Evolutionary conservation across 78 protist species (phyloP).

Genomic region (Polysphondylium violaceum): DNA sequence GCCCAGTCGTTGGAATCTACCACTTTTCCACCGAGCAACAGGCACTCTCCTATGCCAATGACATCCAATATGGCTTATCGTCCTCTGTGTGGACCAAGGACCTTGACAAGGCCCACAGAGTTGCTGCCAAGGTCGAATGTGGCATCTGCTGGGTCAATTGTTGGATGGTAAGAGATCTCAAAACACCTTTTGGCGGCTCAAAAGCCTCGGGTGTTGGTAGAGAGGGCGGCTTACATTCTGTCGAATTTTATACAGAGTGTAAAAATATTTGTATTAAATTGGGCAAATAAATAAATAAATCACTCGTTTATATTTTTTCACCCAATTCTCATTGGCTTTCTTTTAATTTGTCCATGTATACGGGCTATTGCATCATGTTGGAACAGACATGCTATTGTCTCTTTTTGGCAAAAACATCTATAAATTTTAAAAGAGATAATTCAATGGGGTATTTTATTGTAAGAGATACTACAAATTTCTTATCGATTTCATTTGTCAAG

Average conservation of each 20-base stretch:
- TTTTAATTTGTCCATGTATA: too few relatives aligned
- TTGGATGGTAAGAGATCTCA: constrained; percentile 87
- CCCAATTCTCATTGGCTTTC: too few relatives aligned
- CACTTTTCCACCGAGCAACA: constrained; percentile 85
- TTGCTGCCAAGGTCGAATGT: constrained; percentile 81
- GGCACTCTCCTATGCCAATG: constrained; percentile 86
- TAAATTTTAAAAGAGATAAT: too few relatives aligned
- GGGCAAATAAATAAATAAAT: neutral
- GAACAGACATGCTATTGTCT: too few relatives aligned
- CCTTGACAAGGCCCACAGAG: constrained; percentile 68
- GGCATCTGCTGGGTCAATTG: constrained; percentile 96
- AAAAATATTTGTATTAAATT: constrained; percentile 90
- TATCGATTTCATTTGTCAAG: too few relatives aligned
- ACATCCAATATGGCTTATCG: constrained; percentile 89
- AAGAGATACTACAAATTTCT: too few relatives aligned
- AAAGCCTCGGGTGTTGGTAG: constrained; percentile 92
- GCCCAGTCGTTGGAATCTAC: constrained; percentile 88
- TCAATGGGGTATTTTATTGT: too few relatives aligned
- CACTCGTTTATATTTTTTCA: too few relatives aligned
- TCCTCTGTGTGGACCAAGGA: constrained; percentile 91
- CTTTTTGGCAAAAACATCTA: too few relatives aligned
- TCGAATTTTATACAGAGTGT: constrained; percentile 89
- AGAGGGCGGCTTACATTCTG: constrained; percentile 90
- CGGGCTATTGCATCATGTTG: too few relatives aligned
- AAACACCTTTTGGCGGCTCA: constrained; percentile 77